Conservation (phyloP, 2,329 filamentous ascomycete species). For the Curvularia hawaiiensis region DNA sequence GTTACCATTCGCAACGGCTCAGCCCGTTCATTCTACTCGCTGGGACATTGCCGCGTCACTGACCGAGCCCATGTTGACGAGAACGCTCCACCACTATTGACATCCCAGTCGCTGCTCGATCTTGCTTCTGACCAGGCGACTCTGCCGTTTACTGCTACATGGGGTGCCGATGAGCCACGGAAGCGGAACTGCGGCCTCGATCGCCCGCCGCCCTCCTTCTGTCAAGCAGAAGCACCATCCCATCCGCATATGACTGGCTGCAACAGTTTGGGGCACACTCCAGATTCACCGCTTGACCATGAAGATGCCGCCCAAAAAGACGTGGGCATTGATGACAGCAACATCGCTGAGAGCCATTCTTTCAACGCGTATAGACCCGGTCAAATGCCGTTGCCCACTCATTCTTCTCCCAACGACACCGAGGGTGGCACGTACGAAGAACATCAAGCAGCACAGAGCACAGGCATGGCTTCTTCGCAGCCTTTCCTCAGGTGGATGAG, state of each 20-base stretch:
- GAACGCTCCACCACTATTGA: conserved; percentile 42
- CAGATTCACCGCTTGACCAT: conserved; percentile 13
- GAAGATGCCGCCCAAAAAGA: conserved; percentile 17
- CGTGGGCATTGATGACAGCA: conserved; percentile 18
- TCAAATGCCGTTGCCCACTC: conserved; percentile 35
- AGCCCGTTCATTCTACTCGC: conserved; percentile 43
- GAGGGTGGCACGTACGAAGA: conserved; percentile 14
- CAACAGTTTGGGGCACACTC: conserved; percentile 7
- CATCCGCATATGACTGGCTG: conserved; percentile 19
- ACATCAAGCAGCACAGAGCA: not conserved
- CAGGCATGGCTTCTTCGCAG: conserved; percentile 18
- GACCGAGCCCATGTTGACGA: conserved; percentile 37
- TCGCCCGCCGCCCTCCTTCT: conserved; percentile 25
- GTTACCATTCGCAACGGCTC: conserved; percentile 42
- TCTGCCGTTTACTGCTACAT: conserved; percentile 5
- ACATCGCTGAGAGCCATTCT: conserved; percentile 25
- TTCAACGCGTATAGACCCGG: conserved; percentile 42
- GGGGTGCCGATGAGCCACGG: conserved; percentile 22
- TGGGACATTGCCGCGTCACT: conserved; percentile 28
- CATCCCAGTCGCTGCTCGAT: conserved; percentile 42
- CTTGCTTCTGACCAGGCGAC: conserved; percentile 32
- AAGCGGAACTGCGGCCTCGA: conserved; percentile 29
- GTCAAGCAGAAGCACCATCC: conserved; percentile 15
- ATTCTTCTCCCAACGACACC: conserved; percentile 28
- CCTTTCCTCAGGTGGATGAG: conserved; percentile 78